A percentile compares a stretch with the other conserved stretches of the same genome.
These are phyloP conservation scores for Arbutus unedo DNA, from an alignment of 148 eudicot genomes.

Conservation along the genomic window DNA sequence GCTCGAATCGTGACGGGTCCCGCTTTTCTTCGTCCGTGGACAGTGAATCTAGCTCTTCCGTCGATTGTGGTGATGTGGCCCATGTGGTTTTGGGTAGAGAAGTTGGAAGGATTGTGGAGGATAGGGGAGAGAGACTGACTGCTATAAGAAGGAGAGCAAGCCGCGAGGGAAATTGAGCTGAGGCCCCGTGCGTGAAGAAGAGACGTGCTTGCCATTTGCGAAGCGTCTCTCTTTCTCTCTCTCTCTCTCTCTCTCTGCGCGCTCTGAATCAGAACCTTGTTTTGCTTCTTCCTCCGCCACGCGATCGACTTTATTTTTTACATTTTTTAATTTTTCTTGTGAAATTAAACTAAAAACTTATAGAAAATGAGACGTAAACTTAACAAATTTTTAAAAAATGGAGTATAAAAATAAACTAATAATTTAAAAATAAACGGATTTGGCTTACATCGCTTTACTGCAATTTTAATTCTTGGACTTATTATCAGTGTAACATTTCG, in stretches of 20 bases:
- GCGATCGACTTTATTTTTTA: too few species aligned
- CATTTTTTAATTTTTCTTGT: too few species aligned
- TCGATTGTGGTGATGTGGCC: conserved; percentile 6
- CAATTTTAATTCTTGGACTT: too few species aligned
- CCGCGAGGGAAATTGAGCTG: background rate
- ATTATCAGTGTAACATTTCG: too few species aligned
- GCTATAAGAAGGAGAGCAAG: conserved; percentile 10
- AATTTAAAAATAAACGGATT: too few species aligned
- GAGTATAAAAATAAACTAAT: too few species aligned
- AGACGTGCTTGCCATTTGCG: conserved; percentile 16
- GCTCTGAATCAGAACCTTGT: background rate
- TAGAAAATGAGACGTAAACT: too few species aligned
- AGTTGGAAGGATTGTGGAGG: background rate
- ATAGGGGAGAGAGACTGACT: background rate
- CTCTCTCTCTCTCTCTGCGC: background rate
- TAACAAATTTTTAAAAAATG: too few species aligned
- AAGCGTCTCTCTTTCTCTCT: background rate
- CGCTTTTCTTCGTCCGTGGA: conserved; percentile 12
- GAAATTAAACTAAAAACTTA: too few species aligned
- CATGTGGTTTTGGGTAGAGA: background rate
- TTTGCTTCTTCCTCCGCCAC: background rate
- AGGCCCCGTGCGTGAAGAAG: conserved; percentile 10
- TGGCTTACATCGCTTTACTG: too few species aligned
- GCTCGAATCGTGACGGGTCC: conserved; percentile 35
- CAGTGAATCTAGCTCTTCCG: conserved; percentile 13